Evolutionary conservation across 192 early-diverging fungal species (phyloP), one percentile per base, ranked within the genome.

Genomic region (Chytriomyces sp.): DNA sequence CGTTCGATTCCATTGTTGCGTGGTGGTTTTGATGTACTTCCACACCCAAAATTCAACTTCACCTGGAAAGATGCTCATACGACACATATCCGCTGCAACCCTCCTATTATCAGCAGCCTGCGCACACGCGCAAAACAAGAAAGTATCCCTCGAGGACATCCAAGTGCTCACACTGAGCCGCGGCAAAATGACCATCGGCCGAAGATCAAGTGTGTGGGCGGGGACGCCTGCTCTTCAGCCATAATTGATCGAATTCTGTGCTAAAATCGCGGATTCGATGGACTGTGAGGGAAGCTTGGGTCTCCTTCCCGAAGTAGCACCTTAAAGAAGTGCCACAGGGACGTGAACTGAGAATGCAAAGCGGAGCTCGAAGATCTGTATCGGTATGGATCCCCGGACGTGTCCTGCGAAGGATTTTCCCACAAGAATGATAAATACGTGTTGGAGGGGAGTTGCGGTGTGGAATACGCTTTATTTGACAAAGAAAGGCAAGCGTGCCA

Each of bases 321-420:
- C 64, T 65, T 19, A 17, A 37, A 7, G 26, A 36, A n/a, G 19
- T 49, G 68, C 53, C 34, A 53, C 30, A 36, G 73, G 12, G 74
- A 79, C 31, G 62, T 77, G 19, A 75, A 80, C 55, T 84, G 82
- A 80, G 32, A 70, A 53, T 84, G 82, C 55, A 41, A 70, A 14
- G 75, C 80, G 7, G 78, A 84, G 61, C 53, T 84, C 44, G 75
- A 81, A 33, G 66, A 80, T 44, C 28, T 56, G 39, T 78, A 75
- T 54, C 55, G 65, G 8, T 61, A 82, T 6, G 78, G 82, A 31
- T 70, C 60, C 4, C 81, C 82, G 22, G 75, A 64, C 14, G 82
- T 84, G 14, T 69, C 67, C 14, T 84, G 82, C 60, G 82, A 84
- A 65, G 82, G 82, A 26, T 84, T 78, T 52, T 52, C 54, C 22